Evolutionary conservation across 345 rosid species (phyloP).

Genomic region (Acer yangbiense): DNA sequence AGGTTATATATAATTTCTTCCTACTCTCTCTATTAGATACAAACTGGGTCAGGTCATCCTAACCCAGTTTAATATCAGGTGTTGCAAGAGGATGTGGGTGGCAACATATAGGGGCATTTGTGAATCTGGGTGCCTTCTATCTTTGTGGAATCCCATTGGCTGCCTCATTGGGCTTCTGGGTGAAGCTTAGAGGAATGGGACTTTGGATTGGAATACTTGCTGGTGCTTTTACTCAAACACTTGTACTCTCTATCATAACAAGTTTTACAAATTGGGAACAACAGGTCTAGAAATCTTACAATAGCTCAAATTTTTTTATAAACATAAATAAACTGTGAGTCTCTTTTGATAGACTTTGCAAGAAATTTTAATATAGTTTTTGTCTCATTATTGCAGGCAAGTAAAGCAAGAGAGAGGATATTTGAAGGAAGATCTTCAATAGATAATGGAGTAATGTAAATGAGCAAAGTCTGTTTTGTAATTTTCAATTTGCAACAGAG

Average conservation of each 20-base stretch:
- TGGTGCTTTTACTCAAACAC: conserved; percentile 58
- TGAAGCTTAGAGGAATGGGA: conserved; percentile 53
- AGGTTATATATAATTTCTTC: conserved; percentile 38
- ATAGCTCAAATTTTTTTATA: too few relatives aligned
- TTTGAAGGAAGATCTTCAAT: not conserved
- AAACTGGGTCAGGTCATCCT: too few relatives aligned
- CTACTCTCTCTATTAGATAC: too few relatives aligned
- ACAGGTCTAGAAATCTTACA: conserved; percentile 36
- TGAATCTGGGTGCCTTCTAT: conserved; percentile 73
- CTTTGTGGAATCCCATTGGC: conserved; percentile 71
- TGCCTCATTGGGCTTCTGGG: conserved; percentile 56
- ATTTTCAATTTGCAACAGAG: too few relatives aligned
- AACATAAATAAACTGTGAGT: too few relatives aligned
- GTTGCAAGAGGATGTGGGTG: conserved; percentile 88
- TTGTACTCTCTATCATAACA: conserved; percentile 53
- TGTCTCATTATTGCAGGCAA: conserved; percentile 38
- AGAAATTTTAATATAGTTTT: not conserved
- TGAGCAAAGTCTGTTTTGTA: not conserved
- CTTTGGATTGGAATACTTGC: conserved; percentile 76
- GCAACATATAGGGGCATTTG: conserved; percentile 78
- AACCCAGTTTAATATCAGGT: conserved; percentile 35
- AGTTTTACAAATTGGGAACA: conserved; percentile 62
- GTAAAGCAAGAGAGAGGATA: conserved; percentile 44
- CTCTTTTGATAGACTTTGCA: too few relatives aligned
- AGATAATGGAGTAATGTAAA: too few relatives aligned